Percentiles rank a stretch among this genome's conserved stretches.
These are phyloP conservation scores for Macroventuria anomochaeta DNA, from an alignment of 2,329 filamentous ascomycete genomes.

Conservation along the genomic window DNA sequence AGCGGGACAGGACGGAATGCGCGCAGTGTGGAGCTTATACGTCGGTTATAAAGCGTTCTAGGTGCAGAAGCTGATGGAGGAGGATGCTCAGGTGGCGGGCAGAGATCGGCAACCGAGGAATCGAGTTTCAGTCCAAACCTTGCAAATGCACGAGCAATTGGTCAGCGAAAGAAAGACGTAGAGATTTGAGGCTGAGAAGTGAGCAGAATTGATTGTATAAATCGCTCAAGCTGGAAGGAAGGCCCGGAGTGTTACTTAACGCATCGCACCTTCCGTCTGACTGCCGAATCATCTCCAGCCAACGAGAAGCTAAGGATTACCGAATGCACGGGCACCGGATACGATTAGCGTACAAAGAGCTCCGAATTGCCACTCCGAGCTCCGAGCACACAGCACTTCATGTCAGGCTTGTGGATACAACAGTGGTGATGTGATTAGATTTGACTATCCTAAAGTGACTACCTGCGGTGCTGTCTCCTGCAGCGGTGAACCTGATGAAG, in stretches of 20 bases:
- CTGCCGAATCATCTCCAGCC: constrained; percentile 18
- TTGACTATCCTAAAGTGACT: background rate
- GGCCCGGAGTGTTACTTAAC: constrained; percentile 12
- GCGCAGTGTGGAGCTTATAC: constrained; percentile 8
- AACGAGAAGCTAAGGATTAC: constrained; percentile 12
- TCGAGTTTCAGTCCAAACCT: background rate
- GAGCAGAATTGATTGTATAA: constrained; percentile 12
- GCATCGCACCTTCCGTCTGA: background rate
- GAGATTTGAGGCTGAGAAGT: constrained; percentile 1
- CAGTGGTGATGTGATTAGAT: constrained; percentile 3
- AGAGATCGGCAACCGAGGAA: constrained; percentile 11
- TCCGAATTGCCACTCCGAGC: constrained; percentile 17
- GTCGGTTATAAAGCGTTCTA: constrained; percentile 16
- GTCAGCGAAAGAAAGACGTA: background rate
- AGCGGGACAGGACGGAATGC: background rate
- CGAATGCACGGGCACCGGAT: background rate
- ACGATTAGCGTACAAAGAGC: background rate
- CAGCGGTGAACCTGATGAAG: background rate
- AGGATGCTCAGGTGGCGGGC: constrained; percentile 13
- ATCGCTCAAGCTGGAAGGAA: constrained; percentile 6
- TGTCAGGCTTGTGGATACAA: no score
- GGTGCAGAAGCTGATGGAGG: constrained; percentile 13
- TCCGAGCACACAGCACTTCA: no score
- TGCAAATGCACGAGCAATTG: background rate
- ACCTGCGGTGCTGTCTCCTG: background rate